These are phyloP conservation scores for Magnaporthiopsis rhizophila DNA, from an alignment of 2,329 filamentous ascomycete genomes.

Conservation along the genomic window DNA sequence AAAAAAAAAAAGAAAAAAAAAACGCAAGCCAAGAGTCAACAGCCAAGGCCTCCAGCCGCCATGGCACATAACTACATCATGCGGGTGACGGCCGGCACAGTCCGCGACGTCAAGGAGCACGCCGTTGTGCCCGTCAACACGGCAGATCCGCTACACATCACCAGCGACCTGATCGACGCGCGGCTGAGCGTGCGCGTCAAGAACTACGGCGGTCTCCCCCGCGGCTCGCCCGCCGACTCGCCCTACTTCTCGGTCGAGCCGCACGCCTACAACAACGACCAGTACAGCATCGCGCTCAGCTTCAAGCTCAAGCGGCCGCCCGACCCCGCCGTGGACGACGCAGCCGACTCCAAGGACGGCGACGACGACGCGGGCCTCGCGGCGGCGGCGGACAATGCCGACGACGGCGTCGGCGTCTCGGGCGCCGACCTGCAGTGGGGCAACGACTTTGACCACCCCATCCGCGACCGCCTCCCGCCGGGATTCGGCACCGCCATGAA, in stretches of 20 bases:
- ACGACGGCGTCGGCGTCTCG: constrained; percentile 40
- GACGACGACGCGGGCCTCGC: constrained; percentile 15
- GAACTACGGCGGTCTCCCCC: constrained; percentile 61
- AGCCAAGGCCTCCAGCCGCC: background rate
- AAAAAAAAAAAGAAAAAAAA: background rate
- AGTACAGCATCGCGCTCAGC: constrained; percentile 76
- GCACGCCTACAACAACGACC: constrained; percentile 61
- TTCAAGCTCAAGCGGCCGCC: constrained; percentile 58
- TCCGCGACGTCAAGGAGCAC: constrained; percentile 68
- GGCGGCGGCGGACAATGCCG: constrained; percentile 9
- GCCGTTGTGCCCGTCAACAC: constrained; percentile 68
- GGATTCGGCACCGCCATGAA: constrained; percentile 79
- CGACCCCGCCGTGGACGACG: constrained; percentile 7
- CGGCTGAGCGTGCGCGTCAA: constrained; percentile 69
- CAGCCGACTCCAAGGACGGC: constrained; percentile 12
- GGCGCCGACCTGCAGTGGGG: constrained; percentile 78
- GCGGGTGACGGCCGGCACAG: constrained; percentile 70
- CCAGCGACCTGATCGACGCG: constrained; percentile 54
- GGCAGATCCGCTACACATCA: constrained; percentile 52
- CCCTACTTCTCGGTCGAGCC: constrained; percentile 68
- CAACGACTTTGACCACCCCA: constrained; percentile 90
- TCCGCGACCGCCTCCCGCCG: constrained; percentile 76
- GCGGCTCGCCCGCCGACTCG: constrained; percentile 58
- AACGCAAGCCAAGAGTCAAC: background rate
- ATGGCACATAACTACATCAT: constrained; percentile 72